phyloP scores from a whole-genome alignment of 331 rosid species.

The Cydonia oblonga region DNA sequence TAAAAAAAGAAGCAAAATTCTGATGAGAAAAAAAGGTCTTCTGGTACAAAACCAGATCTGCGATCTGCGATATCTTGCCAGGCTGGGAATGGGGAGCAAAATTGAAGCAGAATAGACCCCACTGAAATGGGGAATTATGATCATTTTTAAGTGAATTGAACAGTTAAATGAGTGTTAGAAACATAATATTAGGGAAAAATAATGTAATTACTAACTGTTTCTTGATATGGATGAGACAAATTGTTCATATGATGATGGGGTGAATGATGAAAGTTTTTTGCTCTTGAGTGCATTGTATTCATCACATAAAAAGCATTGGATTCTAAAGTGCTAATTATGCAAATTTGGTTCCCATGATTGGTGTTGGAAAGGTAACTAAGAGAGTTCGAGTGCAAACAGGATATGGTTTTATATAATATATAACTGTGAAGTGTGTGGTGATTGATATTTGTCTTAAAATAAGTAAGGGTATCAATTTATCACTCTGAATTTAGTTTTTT shows the following conservation, averaged over 20 bases:
- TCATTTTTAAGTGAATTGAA: not conserved
- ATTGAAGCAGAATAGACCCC: conserved; percentile 32
- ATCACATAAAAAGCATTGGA: not conserved
- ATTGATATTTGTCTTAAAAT: not conserved
- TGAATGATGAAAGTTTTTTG: conserved; percentile 1
- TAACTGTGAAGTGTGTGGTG: not conserved
- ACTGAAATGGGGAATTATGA: not conserved
- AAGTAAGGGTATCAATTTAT: not conserved
- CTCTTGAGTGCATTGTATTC: not conserved
- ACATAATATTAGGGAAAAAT: not conserved
- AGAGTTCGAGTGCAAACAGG: not conserved
- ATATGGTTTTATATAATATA: not conserved
- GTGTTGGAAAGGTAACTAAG: not conserved
- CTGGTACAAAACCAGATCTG: conserved; percentile 23
- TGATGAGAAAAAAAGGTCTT: not conserved
- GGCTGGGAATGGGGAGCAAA: conserved; percentile 36
- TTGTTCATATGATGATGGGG: not conserved
- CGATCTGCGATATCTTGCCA: conserved; percentile 21
- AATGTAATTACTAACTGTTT: not conserved
- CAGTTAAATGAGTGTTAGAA: not conserved
- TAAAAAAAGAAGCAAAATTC: conserved; percentile 4
- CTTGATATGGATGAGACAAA: conserved; percentile 10
- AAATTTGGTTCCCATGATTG: not conserved
- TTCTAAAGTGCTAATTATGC: not conserved
- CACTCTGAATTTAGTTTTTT: not conserved